Evolutionary conservation across 2,329 filamentous ascomycete species (phyloP).

Genomic region (Conoideocrella luteorostrata): DNA sequence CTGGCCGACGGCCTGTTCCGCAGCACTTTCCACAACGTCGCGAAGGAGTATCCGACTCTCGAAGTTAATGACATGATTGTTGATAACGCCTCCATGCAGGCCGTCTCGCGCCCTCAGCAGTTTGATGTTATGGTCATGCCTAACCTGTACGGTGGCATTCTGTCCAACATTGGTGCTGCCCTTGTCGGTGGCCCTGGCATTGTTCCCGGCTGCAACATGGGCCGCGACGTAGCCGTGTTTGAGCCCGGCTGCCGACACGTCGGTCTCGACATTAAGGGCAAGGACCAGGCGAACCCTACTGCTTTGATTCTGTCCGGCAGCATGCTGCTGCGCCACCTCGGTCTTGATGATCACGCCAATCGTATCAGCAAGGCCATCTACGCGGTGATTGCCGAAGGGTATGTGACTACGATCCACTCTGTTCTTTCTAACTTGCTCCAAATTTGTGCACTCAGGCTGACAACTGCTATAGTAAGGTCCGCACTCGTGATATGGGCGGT

Average conservation of each 20-base stretch:
- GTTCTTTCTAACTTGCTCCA: background rate
- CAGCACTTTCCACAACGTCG: constrained; percentile 88
- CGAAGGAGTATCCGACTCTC: constrained; percentile 91
- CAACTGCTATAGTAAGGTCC: constrained; percentile 57
- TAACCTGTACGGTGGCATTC: constrained; percentile 96
- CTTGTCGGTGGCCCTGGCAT: constrained; percentile 96
- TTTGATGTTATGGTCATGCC: constrained; percentile 99
- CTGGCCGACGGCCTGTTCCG: constrained; percentile 97
- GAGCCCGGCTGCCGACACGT: constrained; percentile 99
- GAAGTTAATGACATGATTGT: constrained; percentile 99
- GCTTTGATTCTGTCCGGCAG: constrained; percentile 90
- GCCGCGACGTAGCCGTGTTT: constrained; percentile 94
- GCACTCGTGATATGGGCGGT: constrained; percentile 96
- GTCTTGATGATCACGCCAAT: constrained; percentile 96
- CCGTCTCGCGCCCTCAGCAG: constrained; percentile 90
- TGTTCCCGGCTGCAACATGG: constrained; percentile 99
- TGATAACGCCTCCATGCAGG: constrained; percentile 99
- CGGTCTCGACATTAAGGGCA: constrained; percentile 98
- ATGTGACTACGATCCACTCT: constrained; percentile 31
- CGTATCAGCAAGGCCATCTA: constrained; percentile 85
- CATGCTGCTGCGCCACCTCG: constrained; percentile 96
- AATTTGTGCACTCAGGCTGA: constrained; percentile 29
- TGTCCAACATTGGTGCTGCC: constrained; percentile 97
- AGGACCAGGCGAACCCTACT: constrained; percentile 97
- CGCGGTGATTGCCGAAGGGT: constrained; percentile 81